phyloP scores from a whole-genome alignment of 345 rosid species.

The Rhodomyrtus tomentosa region DNA sequence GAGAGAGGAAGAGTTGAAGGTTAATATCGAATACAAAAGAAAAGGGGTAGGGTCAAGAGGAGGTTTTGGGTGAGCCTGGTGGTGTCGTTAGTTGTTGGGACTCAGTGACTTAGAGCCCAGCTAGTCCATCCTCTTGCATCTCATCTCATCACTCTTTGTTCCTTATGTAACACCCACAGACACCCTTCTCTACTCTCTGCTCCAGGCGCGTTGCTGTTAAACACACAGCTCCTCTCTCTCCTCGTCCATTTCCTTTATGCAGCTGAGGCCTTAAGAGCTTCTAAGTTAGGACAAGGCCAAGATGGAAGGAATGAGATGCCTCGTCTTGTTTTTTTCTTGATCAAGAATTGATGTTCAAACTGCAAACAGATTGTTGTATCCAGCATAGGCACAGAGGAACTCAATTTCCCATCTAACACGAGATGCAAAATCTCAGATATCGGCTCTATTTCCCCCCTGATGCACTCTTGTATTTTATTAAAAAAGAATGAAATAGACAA shows the following conservation, averaged over 20 bases:
- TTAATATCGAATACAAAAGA: constrained; percentile 2
- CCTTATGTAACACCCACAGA: neutral
- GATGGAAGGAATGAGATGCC: neutral
- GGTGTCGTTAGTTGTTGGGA: constrained; percentile 23
- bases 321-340: neutral
- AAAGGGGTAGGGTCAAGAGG: neutral
- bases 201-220: neutral
- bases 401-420: too few relatives aligned
- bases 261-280: neutral
- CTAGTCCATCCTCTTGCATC: constrained; percentile 20
- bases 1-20: neutral
- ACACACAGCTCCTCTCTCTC: neutral
- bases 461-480: too few relatives aligned
- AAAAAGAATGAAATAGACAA: too few relatives aligned
- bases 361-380: too few relatives aligned
- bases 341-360: too few relatives aligned
- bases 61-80: constrained; percentile 32
- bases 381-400: too few relatives aligned
- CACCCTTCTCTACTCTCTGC: neutral
- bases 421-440: too few relatives aligned
- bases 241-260: neutral
- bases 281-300: neutral
- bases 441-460: too few relatives aligned
- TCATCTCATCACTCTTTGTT: constrained; percentile 45
- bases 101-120: constrained; percentile 40